Percentiles rank a stretch among this genome's conserved stretches.
Conservation (phyloP, 768 basidiomycete genomes). For the Pisolithus microcarpus region DNA sequence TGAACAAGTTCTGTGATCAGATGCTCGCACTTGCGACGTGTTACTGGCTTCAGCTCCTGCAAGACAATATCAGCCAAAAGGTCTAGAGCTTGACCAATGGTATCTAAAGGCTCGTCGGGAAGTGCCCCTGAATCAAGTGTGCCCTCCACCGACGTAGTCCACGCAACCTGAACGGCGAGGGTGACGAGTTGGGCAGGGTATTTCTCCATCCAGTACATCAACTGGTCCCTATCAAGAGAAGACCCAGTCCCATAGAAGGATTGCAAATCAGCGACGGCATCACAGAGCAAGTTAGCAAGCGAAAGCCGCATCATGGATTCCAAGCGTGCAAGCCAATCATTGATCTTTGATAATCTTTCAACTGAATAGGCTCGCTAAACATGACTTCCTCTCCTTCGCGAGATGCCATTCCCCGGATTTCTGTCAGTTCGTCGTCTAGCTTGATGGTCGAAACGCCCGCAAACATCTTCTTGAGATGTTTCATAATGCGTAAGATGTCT, state of each 20-base stretch:
- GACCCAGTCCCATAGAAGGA: conserved; percentile 67
- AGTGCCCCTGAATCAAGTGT: conserved; percentile 50
- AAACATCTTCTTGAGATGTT: conserved; percentile 99
- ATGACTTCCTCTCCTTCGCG: conserved; percentile 90
- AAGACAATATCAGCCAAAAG: conserved; percentile 96
- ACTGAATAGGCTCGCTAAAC: conserved; percentile 74
- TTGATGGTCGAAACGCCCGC: conserved; percentile 88
- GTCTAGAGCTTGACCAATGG: conserved; percentile 78
- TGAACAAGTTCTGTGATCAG: conserved; percentile 98
- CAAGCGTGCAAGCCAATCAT: conserved; percentile 92
- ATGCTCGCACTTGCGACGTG: conserved; percentile 97
- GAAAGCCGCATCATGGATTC: conserved; percentile 92
- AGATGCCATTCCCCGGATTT: conserved; percentile 91
- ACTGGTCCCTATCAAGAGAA: conserved; percentile 52
- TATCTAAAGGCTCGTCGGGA: conserved; percentile 64
- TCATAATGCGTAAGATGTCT: conserved; percentile 96
- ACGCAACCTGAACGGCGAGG: conserved; percentile 89
- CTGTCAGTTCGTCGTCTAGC: conserved; percentile 80
- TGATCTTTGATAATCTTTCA: conserved; percentile 96
- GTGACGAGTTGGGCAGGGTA: conserved; percentile 96
- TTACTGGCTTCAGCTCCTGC: conserved; percentile 79
- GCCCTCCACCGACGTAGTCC: conserved; percentile 80
- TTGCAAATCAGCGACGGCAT: conserved; percentile 75
- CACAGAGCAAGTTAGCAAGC: conserved; percentile 72
- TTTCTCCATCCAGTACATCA: conserved; percentile 88